A percentile compares a stretch with the other conserved stretches of the same genome.
phyloP scores from a whole-genome alignment of 331 rosid genomes.

The Malus hybrid region DNA sequence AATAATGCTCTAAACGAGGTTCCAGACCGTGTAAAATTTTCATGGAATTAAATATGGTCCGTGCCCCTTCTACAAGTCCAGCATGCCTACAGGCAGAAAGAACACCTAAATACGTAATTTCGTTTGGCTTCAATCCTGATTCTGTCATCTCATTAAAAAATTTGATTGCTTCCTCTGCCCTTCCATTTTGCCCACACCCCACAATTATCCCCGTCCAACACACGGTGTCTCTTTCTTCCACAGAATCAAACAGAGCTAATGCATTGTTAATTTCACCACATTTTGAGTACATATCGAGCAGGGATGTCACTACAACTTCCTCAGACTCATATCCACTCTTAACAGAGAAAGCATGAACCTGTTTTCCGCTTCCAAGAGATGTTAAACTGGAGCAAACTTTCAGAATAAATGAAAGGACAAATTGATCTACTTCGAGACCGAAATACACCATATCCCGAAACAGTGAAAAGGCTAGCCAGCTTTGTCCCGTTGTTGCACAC shows the following conservation, averaged over 20 bases:
- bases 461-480: slow-evolving; percentile 43
- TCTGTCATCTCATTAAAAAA: slow-evolving; percentile 55
- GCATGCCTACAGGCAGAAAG: slow-evolving; percentile 87
- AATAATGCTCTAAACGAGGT: slow-evolving; percentile 59
- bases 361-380: slow-evolving; percentile 68
- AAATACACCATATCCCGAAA: slow-evolving; percentile 48
- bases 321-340: slow-evolving; percentile 69
- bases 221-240: slow-evolving; percentile 45
- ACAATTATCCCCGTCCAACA: slow-evolving; percentile 92
- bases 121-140: slow-evolving; percentile 60
- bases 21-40: slow-evolving; percentile 42
- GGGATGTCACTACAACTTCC: slow-evolving; percentile 56
- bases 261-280: slow-evolving; percentile 81
- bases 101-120: slow-evolving; percentile 66
- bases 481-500: slow-evolving; percentile 54
- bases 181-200: slow-evolving; percentile 93
- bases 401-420: slow-evolving; percentile 55
- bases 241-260: slow-evolving; percentile 43
- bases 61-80: slow-evolving; percentile 68
- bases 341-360: slow-evolving; percentile 60
- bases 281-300: slow-evolving; percentile 76
- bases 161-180: slow-evolving; percentile 53
- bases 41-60: slow-evolving; percentile 50
- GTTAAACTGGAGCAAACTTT: slow-evolving; percentile 63
- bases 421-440: slow-evolving; percentile 59